Conservation (phyloP, 192 early-diverging fungal species). For the Glomus cerebriforme region DNA sequence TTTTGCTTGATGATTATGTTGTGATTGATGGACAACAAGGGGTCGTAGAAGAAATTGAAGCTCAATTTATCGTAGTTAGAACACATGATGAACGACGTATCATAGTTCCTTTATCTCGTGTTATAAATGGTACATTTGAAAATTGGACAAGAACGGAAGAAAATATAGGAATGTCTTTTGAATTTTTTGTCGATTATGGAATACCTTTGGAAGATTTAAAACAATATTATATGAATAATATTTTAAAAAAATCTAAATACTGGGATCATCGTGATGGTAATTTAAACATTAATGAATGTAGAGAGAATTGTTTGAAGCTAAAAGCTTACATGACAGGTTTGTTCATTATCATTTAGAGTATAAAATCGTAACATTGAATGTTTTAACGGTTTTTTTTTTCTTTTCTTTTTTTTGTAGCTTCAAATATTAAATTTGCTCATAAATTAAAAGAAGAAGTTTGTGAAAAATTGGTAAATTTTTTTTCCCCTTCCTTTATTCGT, state of each 20-base stretch:
- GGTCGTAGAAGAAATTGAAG: slow-evolving; percentile 42
- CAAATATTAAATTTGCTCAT: neutral
- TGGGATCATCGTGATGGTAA: slow-evolving; percentile 20
- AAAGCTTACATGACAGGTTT: neutral
- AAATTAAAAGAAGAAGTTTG: slow-evolving; percentile 8
- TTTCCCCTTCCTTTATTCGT: neutral
- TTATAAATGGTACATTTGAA: slow-evolving; percentile 11
- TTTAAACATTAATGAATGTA: slow-evolving; percentile 4
- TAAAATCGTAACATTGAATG: neutral
- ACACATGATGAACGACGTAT: slow-evolving; percentile 41
- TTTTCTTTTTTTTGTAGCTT: neutral
- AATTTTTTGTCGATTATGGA: slow-evolving; percentile 30
- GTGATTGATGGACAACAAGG: slow-evolving; percentile 35
- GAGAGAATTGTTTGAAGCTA: slow-evolving; percentile 2
- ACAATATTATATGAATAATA: neutral
- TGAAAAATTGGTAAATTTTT: slow-evolving; percentile 28
- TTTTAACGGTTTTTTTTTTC: neutral
- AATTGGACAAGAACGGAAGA: slow-evolving; percentile 6
- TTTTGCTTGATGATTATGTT: slow-evolving; percentile 46
- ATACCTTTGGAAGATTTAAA: slow-evolving; percentile 27
- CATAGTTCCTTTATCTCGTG: slow-evolving; percentile 39
- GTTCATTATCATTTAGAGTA: too few relatives aligned
- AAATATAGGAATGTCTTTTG: neutral
- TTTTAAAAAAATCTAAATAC: neutral
- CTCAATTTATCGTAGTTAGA: slow-evolving; percentile 46